Evolutionary conservation across 2,329 filamentous ascomycete species (phyloP).

Genomic region (Colletotrichum godetiae): DNA sequence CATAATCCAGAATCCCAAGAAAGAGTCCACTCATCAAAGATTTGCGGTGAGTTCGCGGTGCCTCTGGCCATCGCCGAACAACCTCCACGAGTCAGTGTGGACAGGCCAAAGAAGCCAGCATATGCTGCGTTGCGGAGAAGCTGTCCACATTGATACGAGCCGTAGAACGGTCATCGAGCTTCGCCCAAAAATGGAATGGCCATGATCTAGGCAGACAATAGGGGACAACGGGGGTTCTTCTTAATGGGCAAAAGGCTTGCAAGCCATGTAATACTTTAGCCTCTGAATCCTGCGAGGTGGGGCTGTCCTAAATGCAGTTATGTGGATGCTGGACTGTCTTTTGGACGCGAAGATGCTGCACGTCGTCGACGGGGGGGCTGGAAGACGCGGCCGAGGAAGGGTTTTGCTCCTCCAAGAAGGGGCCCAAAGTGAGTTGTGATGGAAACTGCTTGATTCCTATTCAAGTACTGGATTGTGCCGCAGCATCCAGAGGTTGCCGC

Average conservation of each 20-base stretch:
- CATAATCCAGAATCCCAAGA: neutral
- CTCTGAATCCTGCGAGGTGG: conserved; percentile 29
- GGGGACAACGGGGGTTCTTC: conserved; percentile 9
- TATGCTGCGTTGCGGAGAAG: neutral
- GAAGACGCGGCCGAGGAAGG: conserved; percentile 1
- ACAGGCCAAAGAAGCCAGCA: neutral
- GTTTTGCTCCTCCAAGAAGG: neutral
- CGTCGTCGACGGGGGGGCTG: conserved; percentile 1
- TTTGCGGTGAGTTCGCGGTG: neutral
- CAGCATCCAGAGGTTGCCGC: conserved; percentile 1
- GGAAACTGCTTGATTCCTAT: neutral
- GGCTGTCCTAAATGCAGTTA: conserved; percentile 3
- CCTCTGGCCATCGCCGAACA: neutral
- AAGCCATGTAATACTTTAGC: conserved; percentile 33
- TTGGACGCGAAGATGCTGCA: conserved; percentile 13
- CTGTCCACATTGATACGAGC: conserved; percentile 1
- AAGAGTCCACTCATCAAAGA: neutral
- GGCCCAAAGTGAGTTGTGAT: conserved; percentile 4
- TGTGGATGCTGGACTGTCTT: neutral
- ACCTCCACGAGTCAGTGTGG: conserved; percentile 21
- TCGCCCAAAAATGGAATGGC: conserved; percentile 10
- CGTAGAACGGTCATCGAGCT: neutral
- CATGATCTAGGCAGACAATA: conserved; percentile 4
- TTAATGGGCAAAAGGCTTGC: conserved; percentile 2
- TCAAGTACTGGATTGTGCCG: neutral